Evolutionary conservation across 257 asterid genomes (phyloP).

Genomic region (Henckelia pumila): DNA sequence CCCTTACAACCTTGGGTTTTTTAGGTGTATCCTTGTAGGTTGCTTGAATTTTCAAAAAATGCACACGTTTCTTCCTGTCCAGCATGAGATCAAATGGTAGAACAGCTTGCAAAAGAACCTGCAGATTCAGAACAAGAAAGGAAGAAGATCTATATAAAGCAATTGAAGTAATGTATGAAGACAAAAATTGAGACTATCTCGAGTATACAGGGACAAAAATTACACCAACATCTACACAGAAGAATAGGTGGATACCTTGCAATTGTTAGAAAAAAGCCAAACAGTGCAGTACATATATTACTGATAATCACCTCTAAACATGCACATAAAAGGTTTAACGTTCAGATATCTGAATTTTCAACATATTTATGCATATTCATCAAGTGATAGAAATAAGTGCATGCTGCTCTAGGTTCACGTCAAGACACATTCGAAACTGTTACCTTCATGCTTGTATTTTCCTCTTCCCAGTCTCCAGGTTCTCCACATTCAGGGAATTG

Average conservation of each 20-base stretch:
- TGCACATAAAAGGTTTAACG: not conserved
- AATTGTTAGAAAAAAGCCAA: not conserved
- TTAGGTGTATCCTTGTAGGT: constrained; percentile 43
- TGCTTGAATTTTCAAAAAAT: constrained; percentile 51
- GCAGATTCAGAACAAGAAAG: constrained; percentile 30
- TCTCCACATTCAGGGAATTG: constrained; percentile 50
- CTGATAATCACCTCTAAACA: not conserved
- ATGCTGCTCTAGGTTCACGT: constrained; percentile 15
- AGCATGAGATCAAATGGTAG: constrained; percentile 83
- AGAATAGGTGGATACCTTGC: not conserved
- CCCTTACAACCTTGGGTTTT: constrained; percentile 78
- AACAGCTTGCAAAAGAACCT: constrained; percentile 95
- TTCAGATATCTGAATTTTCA: not conserved
- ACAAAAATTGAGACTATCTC: not conserved
- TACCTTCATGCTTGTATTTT: constrained; percentile 77
- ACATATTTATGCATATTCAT: constrained; percentile 2
- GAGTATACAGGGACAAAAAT: not conserved
- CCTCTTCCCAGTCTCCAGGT: constrained; percentile 44
- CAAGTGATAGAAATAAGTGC: constrained; percentile 6
- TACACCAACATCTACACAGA: not conserved
- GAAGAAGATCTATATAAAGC: not conserved
- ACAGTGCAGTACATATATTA: not conserved
- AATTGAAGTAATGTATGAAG: not conserved
- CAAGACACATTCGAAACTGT: not conserved
- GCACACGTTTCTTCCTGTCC: constrained; percentile 71